phyloP scores from a whole-genome alignment of 306 rosid genomes.

The Medicago arabica region DNA sequence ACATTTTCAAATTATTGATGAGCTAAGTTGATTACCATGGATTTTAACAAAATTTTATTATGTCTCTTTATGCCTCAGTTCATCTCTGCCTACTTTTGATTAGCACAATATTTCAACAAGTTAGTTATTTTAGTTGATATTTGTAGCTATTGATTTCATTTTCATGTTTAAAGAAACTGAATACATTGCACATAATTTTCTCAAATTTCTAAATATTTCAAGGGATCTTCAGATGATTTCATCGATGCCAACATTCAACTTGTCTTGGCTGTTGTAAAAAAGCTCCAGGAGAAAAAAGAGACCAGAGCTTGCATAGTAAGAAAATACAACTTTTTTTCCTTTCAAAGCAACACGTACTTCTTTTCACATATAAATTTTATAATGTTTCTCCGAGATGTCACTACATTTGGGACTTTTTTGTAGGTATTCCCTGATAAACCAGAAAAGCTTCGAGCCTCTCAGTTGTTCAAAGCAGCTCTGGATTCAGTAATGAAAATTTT shows the following conservation, averaged over 20 bases:
- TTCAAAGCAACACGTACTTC: slow-evolving; percentile 16
- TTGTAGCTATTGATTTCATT: slow-evolving; percentile 31
- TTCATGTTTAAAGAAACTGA: slow-evolving; percentile 44
- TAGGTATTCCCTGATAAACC: slow-evolving; percentile 98
- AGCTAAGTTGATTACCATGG: no score
- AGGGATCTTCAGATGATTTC: slow-evolving; percentile 99
- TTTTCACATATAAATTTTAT: slow-evolving; percentile 7
- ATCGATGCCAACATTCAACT: slow-evolving; percentile 96
- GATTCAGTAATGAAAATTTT: slow-evolving; percentile 69
- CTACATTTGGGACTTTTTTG: slow-evolving; percentile 38
- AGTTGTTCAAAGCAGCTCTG: slow-evolving; percentile 82
- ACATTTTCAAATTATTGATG: slow-evolving; percentile 26
- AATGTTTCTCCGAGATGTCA: slow-evolving; percentile 20
- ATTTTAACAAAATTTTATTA: neutral
- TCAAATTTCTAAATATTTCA: slow-evolving; percentile 86
- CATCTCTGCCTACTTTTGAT: slow-evolving; percentile 2
- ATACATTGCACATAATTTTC: slow-evolving; percentile 65
- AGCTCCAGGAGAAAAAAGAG: slow-evolving; percentile 76
- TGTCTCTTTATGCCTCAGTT: slow-evolving; percentile 13
- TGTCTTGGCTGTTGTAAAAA: slow-evolving; percentile 83
- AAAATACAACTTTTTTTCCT: slow-evolving; percentile 35
- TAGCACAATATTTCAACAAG: slow-evolving; percentile 4
- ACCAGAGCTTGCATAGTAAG: slow-evolving; percentile 84
- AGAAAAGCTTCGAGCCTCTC: slow-evolving; percentile 82
- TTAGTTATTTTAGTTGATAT: slow-evolving; percentile 10